Conservation (phyloP, 1,284 basidiomycete genomes). For the Phylloboletellus chloephorus region DNA sequence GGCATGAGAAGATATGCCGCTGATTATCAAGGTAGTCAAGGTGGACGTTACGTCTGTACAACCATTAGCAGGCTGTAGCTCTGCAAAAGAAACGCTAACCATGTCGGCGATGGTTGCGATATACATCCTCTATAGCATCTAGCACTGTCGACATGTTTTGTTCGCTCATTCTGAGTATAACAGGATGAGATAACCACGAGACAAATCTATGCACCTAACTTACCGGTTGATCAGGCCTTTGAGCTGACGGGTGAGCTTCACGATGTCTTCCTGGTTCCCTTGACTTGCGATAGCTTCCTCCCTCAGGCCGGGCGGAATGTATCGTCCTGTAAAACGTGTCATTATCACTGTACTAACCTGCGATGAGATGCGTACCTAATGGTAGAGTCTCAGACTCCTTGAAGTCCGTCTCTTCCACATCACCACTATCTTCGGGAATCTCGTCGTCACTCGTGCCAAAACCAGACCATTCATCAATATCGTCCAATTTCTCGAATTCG, state of each 20-base stretch:
- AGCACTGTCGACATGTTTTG: constrained; percentile 84
- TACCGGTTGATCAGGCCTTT: constrained; percentile 89
- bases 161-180: constrained; percentile 68
- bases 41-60: constrained; percentile 74
- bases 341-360: background rate
- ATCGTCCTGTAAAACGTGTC: constrained; percentile 35
- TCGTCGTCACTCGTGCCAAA: constrained; percentile 13
- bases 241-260: constrained; percentile 72
- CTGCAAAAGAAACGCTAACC: constrained; percentile 42
- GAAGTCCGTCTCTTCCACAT: background rate
- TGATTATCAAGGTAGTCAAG: constrained; percentile 74
- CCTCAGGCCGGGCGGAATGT: constrained; percentile 64
- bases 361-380: constrained; percentile 25
- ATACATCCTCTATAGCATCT: constrained; percentile 72
- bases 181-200: constrained; percentile 1
- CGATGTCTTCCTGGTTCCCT: constrained; percentile 45
- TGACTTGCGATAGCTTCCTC: constrained; percentile 32
- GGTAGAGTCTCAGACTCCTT: constrained; percentile 4
- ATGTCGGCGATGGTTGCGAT: constrained; percentile 75
- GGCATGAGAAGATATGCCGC: constrained; percentile 78
- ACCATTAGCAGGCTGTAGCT: constrained; percentile 5
- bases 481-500: constrained; percentile 5
- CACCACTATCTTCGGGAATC: constrained; percentile 19
- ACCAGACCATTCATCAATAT: constrained; percentile 24
- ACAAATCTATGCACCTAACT: constrained; percentile 14